Evolutionary conservation across 2,329 filamentous ascomycete species (phyloP).

Genomic region (Pseudogymnoascus sp.): DNA sequence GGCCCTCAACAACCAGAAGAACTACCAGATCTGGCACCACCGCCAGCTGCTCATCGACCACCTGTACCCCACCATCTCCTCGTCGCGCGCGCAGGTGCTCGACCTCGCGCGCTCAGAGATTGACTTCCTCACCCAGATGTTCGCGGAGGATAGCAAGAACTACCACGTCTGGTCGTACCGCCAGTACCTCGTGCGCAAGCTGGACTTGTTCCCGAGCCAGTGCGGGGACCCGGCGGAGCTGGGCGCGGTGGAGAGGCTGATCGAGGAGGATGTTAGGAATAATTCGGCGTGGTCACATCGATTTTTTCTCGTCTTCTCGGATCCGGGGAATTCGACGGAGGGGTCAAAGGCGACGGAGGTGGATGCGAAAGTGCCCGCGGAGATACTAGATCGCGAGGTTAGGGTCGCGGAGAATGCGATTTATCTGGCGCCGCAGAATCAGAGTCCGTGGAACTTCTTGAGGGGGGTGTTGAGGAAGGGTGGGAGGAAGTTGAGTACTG

Average conservation of each 20-base stretch:
- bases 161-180: conserved; percentile 98
- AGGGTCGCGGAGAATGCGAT: conserved; percentile 67
- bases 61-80: conserved; percentile 51
- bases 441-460: conserved; percentile 89
- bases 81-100: conserved; percentile 44
- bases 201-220: conserved; percentile 59
- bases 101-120: conserved; percentile 58
- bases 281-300: conserved; percentile 98
- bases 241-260: conserved; percentile 59
- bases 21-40: conserved; percentile 95
- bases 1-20: conserved; percentile 80
- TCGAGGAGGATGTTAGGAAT: conserved; percentile 78
- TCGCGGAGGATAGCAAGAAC: conserved; percentile 84
- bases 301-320: conserved; percentile 80
- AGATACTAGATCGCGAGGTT: conserved; percentile 66
- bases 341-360: conserved; percentile 41
- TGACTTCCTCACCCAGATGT: conserved; percentile 70
- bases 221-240: conserved; percentile 53
- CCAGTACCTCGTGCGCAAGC: conserved; percentile 57
- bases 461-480: conserved; percentile 65
- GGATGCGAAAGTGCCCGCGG: conserved; percentile 50
- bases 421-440: conserved; percentile 77
- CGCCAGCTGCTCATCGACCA: conserved; percentile 57
- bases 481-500: conserved; percentile 39
- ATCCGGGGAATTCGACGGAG: conserved; percentile 42